Base-by-base conservation (phyloP, 345 rosid species). In the Raphanus raphanistrum region DNA sequence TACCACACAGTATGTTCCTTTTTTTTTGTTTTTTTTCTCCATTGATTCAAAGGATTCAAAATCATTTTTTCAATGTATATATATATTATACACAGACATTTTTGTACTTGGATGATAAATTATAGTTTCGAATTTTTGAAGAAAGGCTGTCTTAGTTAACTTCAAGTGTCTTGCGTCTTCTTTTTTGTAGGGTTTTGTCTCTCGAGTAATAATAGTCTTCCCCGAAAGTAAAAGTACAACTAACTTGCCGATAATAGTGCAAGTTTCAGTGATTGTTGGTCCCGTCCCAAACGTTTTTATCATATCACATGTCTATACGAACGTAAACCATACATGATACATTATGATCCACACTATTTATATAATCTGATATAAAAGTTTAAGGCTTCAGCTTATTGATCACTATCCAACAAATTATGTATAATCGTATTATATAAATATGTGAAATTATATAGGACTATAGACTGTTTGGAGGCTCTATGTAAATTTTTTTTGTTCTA, bases 21-120 rank as follows among this genome's bases (percentile, higher is more conserved):
- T 74, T 45, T 50, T 62, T 55, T 73, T 52, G 59, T 16, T 52
- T 70, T 64, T 72, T 64, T 70, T 57, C 75, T 79, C 55, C 73
- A 72, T 78, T 79, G 76, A 63, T 80, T 74, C 68, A 66, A 70
- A 58, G 82, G 76, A 70, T 70, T 64, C 82, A 74, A 79, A 63
- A 80, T 75, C 79, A 80, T 74, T 80, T 80, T 80, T 80, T 74
- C 71, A 70, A 80, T 80, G 79, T 80, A 80, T 80, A 80, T 79
- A 59, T 78, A 78, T 78, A 50, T 78, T 79, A 79, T 68, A 79
- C 79, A 75, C 67, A 61, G 72, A 63, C 75, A 80, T 79, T 70
- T 77, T 78, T 80, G 82, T 80, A 80, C 72, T 80, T 80, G 79
- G 82, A 69, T 50, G 55, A 50, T 74, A 69, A 69, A 55, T 70